Conservation (phyloP, 2,329 filamentous ascomycete genomes). For the Metarhizium robertsii region DNA sequence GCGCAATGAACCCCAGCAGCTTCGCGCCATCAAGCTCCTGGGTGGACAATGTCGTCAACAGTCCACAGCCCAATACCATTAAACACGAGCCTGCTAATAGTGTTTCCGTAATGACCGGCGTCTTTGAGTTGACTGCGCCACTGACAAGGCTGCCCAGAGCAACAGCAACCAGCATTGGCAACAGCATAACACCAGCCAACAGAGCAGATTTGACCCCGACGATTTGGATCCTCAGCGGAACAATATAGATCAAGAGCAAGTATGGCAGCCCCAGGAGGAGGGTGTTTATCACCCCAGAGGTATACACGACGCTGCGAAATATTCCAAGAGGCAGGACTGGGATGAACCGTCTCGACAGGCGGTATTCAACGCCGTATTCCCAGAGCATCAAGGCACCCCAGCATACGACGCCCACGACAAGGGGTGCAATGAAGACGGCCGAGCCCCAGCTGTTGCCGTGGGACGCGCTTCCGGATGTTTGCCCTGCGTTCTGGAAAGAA, state of each 20-base stretch:
- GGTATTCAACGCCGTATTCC: conserved; percentile 16
- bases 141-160: conserved; percentile 34
- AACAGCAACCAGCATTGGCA: conserved; percentile 42
- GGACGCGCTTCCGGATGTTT: conserved; percentile 3
- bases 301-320: conserved; percentile 37
- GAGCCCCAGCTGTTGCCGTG: conserved; percentile 32
- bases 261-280: conserved; percentile 42
- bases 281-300: conserved; percentile 32
- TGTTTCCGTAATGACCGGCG: conserved; percentile 33
- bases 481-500: conserved; percentile 43
- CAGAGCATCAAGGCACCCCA: conserved; percentile 20
- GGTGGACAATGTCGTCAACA: conserved; percentile 29
- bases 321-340: conserved; percentile 39
- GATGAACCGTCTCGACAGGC: conserved; percentile 18
- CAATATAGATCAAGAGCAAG: conserved; percentile 36
- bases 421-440: conserved; percentile 22
- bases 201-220: conserved; percentile 38
- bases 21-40: conserved; percentile 29
- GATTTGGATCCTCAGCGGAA: conserved; percentile 40
- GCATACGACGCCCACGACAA: conserved; percentile 18
- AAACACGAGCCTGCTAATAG: conserved; percentile 31
- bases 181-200: conserved; percentile 38
- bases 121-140: conserved; percentile 31
- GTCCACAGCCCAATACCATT: conserved; percentile 36
- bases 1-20: conserved; percentile 37